Evolutionary conservation across 495 filamentous ascomycete species (phyloP), one percentile per base, ranked within the genome.

Genomic region (Podospora sp.): DNA sequence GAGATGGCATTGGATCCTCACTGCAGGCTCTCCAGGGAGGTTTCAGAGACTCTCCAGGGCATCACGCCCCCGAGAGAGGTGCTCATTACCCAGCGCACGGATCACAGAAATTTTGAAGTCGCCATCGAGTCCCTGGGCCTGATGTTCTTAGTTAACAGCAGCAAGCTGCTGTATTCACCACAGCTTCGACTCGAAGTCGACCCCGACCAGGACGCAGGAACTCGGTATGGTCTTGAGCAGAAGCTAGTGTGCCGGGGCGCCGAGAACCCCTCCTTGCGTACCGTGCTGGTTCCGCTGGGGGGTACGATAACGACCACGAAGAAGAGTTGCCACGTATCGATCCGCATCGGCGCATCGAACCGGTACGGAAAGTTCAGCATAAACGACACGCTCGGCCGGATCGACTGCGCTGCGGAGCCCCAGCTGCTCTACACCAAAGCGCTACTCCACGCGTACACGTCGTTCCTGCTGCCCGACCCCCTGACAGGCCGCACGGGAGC

Each of bases 401-500:
- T 89, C 62, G 70, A 75, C 61, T 72, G 83, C 75, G 68, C 81
- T 69, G 74, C 83, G 67, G 68, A 87, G 73, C 75, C 71, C 75
- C 33, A 71, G 63, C 53, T 87, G 63, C 68, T 86, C 69, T 80
- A 82, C 0, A 80, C 77, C 26, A 85, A 88, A 59, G 82, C 81
- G 25, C 81, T 85, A 40, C 78, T 85, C 24, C 87, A 91, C 66
- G 88, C 88, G 0, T 33, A 85, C 0, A 91, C 89, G 0, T 86
- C 87, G 0, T 87, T 81, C 57, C 78, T 79, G 22, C 24, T 90
- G 0, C 83, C 86, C 0, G 89, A 92, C 69, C 68, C 78, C 0
- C 72, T 91, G 1, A 90, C 87, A 0, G 72, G 77, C 0, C 77
- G 77, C 20, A 90, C 87, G 7, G 89, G 89, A 0, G 87, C 85